phyloP scores from a whole-genome alignment of 2,329 filamentous ascomycete species.

The Cadophora sp. region DNA sequence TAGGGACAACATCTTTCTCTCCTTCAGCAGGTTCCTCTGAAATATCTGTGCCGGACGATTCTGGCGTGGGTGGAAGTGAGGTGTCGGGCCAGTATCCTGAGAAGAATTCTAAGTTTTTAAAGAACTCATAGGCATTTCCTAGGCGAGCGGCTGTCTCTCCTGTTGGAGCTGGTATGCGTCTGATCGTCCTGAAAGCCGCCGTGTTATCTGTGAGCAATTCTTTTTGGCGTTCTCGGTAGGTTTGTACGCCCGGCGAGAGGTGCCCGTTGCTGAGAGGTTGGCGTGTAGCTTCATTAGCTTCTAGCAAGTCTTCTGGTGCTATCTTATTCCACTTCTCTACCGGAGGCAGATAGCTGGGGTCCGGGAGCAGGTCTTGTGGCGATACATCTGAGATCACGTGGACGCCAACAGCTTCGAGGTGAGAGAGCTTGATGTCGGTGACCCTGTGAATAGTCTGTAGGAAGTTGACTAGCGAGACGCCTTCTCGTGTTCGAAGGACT shows the following conservation, averaged over 20 bases:
- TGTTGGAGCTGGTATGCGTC: constrained; percentile 60
- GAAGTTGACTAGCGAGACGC: constrained; percentile 54
- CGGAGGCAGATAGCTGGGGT: constrained; percentile 59
- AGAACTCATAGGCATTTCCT: constrained; percentile 71
- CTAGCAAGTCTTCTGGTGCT: constrained; percentile 40
- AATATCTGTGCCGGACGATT: constrained; percentile 13
- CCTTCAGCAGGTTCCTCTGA: constrained; percentile 20
- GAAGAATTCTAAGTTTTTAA: constrained; percentile 65
- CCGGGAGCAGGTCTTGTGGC: constrained; percentile 59
- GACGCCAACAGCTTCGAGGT: constrained; percentile 64
- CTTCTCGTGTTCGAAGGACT: constrained; percentile 32
- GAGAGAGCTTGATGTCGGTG: constrained; percentile 53
- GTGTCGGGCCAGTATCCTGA: constrained; percentile 69
- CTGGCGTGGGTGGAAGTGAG: constrained; percentile 44
- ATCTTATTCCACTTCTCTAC: constrained; percentile 54
- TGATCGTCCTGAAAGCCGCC: constrained; percentile 65
- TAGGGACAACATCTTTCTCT: constrained; percentile 31
- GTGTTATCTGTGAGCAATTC: constrained; percentile 64
- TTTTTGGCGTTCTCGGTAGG: constrained; percentile 63
- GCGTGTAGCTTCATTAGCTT: constrained; percentile 56
- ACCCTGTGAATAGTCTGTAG: constrained; percentile 62
- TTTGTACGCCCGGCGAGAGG: constrained; percentile 61
- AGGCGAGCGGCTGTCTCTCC: constrained; percentile 61
- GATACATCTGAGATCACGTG: constrained; percentile 59
- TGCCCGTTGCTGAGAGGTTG: constrained; percentile 58